A percentile compares a stretch with the other conserved stretches of the same genome.
Evolutionary conservation across 108 stramenopile species (phyloP).

Genomic region (Bacterosira constricta): DNA sequence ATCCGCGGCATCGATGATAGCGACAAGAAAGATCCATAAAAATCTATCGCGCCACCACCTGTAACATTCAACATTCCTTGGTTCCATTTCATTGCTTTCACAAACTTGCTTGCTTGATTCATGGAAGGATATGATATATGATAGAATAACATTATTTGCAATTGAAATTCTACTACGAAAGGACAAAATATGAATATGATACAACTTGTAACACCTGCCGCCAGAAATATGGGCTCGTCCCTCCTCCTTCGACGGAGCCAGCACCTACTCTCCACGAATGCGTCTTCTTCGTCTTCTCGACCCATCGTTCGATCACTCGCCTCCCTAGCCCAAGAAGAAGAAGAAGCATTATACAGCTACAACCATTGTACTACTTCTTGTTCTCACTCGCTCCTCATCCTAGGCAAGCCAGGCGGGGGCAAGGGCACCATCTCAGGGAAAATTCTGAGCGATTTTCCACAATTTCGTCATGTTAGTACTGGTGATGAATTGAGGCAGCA

Average conservation of each 20-base stretch:
- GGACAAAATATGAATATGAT: conserved; percentile 11
- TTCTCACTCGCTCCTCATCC: conserved; percentile 72
- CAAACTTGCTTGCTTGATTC: too few species aligned
- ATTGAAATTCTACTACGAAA: too few species aligned
- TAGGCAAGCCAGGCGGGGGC: conserved; percentile 96
- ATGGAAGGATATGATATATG: too few species aligned
- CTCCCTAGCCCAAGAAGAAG: background rate
- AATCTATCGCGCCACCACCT: too few species aligned
- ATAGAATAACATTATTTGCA: too few species aligned
- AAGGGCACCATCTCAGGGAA: conserved; percentile 96
- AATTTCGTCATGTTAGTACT: conserved; percentile 92
- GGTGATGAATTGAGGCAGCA: conserved; percentile 96
- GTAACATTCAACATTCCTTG: too few species aligned
- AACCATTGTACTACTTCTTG: conserved; percentile 3
- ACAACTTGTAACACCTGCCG: conserved; percentile 11
- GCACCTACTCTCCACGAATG: background rate
- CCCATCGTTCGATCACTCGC: conserved; percentile 6
- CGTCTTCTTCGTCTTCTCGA: background rate
- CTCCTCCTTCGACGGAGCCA: background rate
- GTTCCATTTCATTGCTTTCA: too few species aligned
- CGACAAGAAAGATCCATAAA: too few species aligned
- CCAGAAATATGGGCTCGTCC: conserved; percentile 5
- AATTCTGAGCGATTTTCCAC: conserved; percentile 86
- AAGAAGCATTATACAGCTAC: too few species aligned
- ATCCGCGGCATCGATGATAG: too few species aligned